These are phyloP conservation scores for Diversispora epigaea DNA, from an alignment of 192 early-diverging fungal genomes.

Conservation along the genomic window DNA sequence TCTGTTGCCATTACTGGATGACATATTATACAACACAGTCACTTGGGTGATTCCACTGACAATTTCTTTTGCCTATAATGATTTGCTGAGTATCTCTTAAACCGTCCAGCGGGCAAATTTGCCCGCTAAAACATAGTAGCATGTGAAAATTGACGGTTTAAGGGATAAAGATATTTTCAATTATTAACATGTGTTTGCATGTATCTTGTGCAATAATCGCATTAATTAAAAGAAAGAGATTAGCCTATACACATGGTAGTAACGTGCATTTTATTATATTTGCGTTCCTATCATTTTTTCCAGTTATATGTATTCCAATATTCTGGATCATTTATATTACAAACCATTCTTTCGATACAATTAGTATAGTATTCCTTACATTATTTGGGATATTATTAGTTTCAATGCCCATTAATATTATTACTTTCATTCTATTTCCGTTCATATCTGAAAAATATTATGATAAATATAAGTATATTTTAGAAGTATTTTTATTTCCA, in stretches of 20 bases:
- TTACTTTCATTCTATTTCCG: neutral
- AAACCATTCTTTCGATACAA: neutral
- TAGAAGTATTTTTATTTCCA: neutral
- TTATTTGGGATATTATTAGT: constrained; percentile 10
- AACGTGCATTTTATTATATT: neutral
- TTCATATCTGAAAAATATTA: neutral
- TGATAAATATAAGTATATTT: neutral
- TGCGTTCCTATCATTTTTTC: constrained; percentile 10
- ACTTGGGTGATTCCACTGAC: too few species aligned
- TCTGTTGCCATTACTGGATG: constrained; percentile 21
- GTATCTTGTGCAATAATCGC: constrained; percentile 2
- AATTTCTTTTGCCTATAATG: too few species aligned
- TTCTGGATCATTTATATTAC: neutral
- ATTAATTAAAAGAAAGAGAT: neutral
- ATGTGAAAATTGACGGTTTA: neutral
- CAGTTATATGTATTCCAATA: constrained; percentile 5
- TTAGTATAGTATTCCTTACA: constrained; percentile 8
- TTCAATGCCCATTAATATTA: neutral
- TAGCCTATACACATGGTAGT: neutral
- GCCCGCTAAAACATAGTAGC: too few species aligned
- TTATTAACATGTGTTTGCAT: constrained; percentile 26
- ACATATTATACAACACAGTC: constrained; percentile 25
- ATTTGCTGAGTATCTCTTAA: too few species aligned
- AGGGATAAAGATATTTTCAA: constrained; percentile 22
- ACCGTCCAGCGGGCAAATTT: too few species aligned